A percentile compares a stretch with the other conserved stretches of the same genome.
These are phyloP conservation scores for Scopulariopsis brevicaulis DNA, from an alignment of 2,329 filamentous ascomycete genomes.

Conservation along the genomic window DNA sequence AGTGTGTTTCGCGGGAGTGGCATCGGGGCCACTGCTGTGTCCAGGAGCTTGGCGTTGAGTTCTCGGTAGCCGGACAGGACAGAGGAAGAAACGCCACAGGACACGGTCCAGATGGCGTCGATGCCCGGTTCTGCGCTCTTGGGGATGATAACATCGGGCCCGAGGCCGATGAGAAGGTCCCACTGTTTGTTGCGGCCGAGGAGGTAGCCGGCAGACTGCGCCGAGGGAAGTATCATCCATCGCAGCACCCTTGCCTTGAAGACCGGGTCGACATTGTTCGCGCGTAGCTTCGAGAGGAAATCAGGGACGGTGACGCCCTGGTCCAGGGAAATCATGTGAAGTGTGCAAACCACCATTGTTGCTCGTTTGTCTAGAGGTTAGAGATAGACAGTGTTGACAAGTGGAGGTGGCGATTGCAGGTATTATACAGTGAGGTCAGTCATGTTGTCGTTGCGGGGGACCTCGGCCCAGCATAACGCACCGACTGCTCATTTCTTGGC, in stretches of 20 bases:
- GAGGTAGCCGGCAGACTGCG: neutral
- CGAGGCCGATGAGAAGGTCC: conserved; percentile 3
- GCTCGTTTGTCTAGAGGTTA: neutral
- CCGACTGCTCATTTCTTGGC: too few relatives aligned
- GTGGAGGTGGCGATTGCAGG: too few relatives aligned
- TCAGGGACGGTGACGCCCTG: neutral
- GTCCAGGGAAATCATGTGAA: neutral
- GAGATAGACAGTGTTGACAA: neutral
- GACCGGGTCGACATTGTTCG: neutral
- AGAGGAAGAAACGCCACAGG: neutral
- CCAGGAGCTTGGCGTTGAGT: neutral
- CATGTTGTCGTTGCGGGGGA: too few relatives aligned
- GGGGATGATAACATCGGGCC: neutral
- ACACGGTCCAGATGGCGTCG: neutral
- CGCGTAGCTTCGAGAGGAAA: neutral
- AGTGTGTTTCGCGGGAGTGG: neutral
- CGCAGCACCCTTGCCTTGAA: neutral
- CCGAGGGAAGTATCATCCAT: conserved; percentile 1
- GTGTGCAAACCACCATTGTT: neutral
- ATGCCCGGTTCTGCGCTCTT: neutral
- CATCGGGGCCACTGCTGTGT: neutral
- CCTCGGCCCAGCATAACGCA: too few relatives aligned
- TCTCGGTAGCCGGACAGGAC: neutral
- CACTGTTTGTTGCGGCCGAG: conserved; percentile 1
- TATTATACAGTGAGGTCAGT: too few relatives aligned